Evolutionary conservation across 441 rosid genomes (phyloP).

Genomic region (Populus hybrid): DNA sequence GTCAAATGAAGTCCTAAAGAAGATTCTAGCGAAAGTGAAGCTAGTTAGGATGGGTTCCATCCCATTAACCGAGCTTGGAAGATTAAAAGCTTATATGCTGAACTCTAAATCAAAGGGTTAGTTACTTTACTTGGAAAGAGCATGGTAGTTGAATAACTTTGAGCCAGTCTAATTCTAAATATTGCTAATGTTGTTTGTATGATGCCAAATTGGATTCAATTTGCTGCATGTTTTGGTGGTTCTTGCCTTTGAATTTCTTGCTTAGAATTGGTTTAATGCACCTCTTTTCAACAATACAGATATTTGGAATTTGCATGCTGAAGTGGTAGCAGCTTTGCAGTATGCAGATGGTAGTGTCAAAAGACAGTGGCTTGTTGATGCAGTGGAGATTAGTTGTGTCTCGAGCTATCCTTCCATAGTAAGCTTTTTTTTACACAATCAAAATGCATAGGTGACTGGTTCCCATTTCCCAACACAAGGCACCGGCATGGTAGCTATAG

Average conservation of each 20-base stretch:
- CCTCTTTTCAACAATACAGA: conserved; percentile 38
- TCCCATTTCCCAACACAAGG: background rate
- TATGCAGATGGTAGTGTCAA: conserved; percentile 63
- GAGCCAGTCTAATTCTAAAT: background rate
- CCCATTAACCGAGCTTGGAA: conserved; percentile 61
- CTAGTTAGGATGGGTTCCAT: conserved; percentile 60
- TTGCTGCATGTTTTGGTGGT: background rate
- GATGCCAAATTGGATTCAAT: background rate
- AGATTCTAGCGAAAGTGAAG: conserved; percentile 72
- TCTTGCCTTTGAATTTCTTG: background rate
- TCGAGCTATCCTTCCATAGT: conserved; percentile 82
- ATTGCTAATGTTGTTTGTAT: background rate
- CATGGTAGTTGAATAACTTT: background rate
- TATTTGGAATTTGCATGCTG: conserved; percentile 67
- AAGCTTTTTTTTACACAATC: conserved; percentile 20
- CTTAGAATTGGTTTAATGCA: conserved; percentile 13
- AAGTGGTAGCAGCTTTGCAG: conserved; percentile 70
- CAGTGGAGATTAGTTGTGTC: conserved; percentile 82
- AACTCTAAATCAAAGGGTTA: conserved; percentile 59
- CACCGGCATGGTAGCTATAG: too few relatives aligned
- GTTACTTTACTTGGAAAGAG: conserved; percentile 24
- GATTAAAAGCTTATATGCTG: conserved; percentile 57
- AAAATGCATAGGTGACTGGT: background rate
- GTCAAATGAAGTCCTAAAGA: conserved; percentile 43
- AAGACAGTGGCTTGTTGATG: conserved; percentile 88